Base-by-base conservation (phyloP, 2,329 filamentous ascomycete species). In the Ophiostoma pallidulum region DNA sequence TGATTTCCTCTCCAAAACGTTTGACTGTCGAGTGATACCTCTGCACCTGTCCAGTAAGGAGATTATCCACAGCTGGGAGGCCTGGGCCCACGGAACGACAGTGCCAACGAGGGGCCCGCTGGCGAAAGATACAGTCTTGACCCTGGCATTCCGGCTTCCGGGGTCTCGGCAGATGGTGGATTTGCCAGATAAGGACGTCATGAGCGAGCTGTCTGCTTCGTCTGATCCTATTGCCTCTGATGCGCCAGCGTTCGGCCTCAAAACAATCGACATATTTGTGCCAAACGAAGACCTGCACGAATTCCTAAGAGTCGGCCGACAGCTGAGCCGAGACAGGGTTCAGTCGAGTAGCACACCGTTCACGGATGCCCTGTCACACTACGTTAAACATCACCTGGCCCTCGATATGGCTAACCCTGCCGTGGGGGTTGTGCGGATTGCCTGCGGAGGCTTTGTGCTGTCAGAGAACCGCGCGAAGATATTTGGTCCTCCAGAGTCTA, bases 11-110 rank as follows among this genome's bases (percentile, higher is more conserved):
- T 64, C 68, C 4, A 67, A 60, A 36, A 70, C 69, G 0, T 79
- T 80, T 52, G 77, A 80, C 61, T 78, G 74, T 51, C 74, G 73
- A 24, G 68, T 78, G 38, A 71, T 66, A 46, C 63, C 71, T 4
- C 59, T 79, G 36, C 64, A 64, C 1, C 58, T 80, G 2, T 71
- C 72, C 6, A 76, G 74, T 7, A 65, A 65, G 38, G 74, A 71
- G 2, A 63, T 80, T 0, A 60, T 77, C 1, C 57, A 58, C 4
- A 62, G 67, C 6, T 74, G 72, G 70, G 76, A 79, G 52, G 58
- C 62, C 13, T 79, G 75, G 75, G 63, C 74, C 26, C 57, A 60
- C 2, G 60, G 64, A 0, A 65, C 61, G 6, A 66, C 64, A 1
- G 39, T 68, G 10, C 60, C 62, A 0, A 57, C 59, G 3, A 58